Percentiles rank a stretch among this genome's conserved stretches.
Conservation (phyloP, 768 basidiomycete genomes). For the Pulveroboletus sp. region DNA sequence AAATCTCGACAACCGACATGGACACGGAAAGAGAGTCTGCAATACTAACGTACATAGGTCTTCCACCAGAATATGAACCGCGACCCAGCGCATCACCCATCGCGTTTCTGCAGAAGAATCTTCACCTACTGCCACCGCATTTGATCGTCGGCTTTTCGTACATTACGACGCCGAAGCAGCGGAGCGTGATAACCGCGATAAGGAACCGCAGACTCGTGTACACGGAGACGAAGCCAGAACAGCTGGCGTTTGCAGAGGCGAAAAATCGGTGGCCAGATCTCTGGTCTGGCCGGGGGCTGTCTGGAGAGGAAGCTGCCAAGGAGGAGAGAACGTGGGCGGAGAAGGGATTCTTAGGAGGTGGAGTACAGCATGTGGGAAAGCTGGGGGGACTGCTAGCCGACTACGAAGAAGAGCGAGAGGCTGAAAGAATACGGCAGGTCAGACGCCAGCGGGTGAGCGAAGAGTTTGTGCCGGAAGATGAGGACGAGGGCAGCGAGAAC, state of each 20-base stretch:
- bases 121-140: constrained; percentile 65
- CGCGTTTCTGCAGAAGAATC: constrained; percentile 56
- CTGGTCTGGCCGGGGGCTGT: constrained; percentile 55
- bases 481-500: constrained; percentile 49
- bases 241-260: constrained; percentile 53
- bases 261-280: constrained; percentile 60
- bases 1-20: neutral
- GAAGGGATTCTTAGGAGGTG: constrained; percentile 54
- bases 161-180: constrained; percentile 54
- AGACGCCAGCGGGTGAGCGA: constrained; percentile 39
- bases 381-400: constrained; percentile 60
- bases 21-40: constrained; percentile 17
- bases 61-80: constrained; percentile 56
- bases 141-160: constrained; percentile 43
- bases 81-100: constrained; percentile 56
- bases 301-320: constrained; percentile 47
- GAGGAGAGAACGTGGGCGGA: constrained; percentile 74
- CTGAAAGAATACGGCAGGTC: constrained; percentile 50
- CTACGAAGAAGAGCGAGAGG: constrained; percentile 77
- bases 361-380: constrained; percentile 60
- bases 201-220: constrained; percentile 73
- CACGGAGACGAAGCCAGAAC: constrained; percentile 48
- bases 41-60: constrained; percentile 50
- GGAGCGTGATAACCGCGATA: constrained; percentile 58
- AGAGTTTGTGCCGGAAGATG: constrained; percentile 58